phyloP scores from a whole-genome alignment of 2,329 filamentous ascomycete species.

The Bertia moriformis region DNA sequence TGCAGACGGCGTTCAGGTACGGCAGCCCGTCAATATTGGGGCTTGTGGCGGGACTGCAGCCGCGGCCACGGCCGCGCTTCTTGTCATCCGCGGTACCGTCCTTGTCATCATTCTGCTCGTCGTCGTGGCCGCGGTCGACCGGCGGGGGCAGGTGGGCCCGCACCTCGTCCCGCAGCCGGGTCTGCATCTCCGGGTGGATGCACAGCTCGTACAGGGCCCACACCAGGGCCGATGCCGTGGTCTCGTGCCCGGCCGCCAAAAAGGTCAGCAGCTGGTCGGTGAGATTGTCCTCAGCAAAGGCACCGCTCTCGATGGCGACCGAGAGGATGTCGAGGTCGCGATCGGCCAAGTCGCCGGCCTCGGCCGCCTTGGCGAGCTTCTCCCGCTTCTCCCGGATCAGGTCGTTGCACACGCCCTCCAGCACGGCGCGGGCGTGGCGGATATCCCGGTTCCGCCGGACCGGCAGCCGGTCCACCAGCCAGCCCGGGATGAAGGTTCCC shows the following conservation, averaged over 20 bases:
- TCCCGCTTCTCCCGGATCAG: not conserved
- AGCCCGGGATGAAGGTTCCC: too few relatives aligned
- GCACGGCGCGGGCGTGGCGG: not conserved
- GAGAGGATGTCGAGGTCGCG: not conserved
- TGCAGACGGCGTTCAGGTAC: not conserved
- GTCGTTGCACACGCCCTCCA: not conserved
- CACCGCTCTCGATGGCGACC: not conserved
- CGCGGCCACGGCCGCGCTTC: too few relatives aligned
- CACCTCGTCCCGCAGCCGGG: not conserved
- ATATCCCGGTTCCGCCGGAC: too few relatives aligned
- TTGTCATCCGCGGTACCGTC: too few relatives aligned
- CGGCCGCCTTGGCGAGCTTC: not conserved
- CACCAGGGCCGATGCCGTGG: not conserved
- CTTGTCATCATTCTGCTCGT: too few relatives aligned
- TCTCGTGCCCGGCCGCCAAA: not conserved
- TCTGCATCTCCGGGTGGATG: not conserved
- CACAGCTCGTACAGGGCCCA: not conserved
- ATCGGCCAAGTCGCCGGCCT: too few relatives aligned
- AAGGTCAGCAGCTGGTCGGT: not conserved
- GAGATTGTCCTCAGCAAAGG: not conserved
- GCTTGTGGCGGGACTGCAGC: not conserved
- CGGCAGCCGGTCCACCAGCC: too few relatives aligned
- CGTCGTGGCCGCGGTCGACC: too few relatives aligned
- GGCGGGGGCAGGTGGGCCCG: not conserved
- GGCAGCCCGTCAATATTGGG: not conserved